These are phyloP conservation scores for Stemphylium vesicarium DNA, from an alignment of 2,329 filamentous ascomycete species.

Conservation along the genomic window DNA sequence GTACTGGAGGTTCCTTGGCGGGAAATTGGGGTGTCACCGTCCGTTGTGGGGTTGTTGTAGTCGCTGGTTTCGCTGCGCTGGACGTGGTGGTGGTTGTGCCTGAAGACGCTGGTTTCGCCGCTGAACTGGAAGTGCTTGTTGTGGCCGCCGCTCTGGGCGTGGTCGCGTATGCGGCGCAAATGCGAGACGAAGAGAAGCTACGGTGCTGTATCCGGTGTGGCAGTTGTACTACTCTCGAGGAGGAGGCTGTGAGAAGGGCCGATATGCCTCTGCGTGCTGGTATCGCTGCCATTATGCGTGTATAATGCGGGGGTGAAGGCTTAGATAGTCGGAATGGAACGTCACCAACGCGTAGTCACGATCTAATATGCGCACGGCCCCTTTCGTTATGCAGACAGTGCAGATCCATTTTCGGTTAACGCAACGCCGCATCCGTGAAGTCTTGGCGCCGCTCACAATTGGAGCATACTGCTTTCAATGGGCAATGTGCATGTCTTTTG, in stretches of 20 bases:
- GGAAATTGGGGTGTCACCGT: conserved; percentile 37
- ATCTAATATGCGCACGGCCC: conserved; percentile 12
- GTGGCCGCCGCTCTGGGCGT: conserved; percentile 25
- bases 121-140: background rate
- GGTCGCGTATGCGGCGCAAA: conserved; percentile 34
- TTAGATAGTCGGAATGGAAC: background rate
- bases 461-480: too few relatives aligned
- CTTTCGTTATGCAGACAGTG: background rate
- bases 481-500: too few relatives aligned
- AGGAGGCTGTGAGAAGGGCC: conserved; percentile 22
- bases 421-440: too few relatives aligned
- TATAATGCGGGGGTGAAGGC: background rate
- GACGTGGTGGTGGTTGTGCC: conserved; percentile 12
- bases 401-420: background rate
- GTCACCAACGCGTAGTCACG: conserved; percentile 24
- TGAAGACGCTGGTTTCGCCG: too few relatives aligned
- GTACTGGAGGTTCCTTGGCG: conserved; percentile 43
- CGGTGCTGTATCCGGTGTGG: conserved; percentile 25
- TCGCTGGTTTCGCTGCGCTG: conserved; percentile 22
- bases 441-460: too few relatives aligned
- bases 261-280: conserved; percentile 29
- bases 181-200: conserved; percentile 29
- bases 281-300: conserved; percentile 27
- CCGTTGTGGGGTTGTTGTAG: conserved; percentile 28
- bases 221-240: conserved; percentile 22